phyloP scores from a whole-genome alignment of 2,329 filamentous ascomycete species.

The Amesomyces nigricolor region DNA sequence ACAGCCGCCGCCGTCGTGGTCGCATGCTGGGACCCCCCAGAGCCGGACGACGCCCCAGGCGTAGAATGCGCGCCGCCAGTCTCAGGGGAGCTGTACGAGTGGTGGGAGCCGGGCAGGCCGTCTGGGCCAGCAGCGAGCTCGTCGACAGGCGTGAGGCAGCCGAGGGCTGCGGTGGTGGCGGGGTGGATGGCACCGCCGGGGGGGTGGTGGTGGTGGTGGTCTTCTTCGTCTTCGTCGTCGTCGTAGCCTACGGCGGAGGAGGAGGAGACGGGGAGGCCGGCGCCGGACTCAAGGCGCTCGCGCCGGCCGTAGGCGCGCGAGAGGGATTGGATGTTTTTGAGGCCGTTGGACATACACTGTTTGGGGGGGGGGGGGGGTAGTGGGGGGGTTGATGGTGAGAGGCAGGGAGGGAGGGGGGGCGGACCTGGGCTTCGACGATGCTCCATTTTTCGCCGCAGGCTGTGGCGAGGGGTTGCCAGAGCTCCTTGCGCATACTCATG shows the following conservation, averaged over 20 bases:
- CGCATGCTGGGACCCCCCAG: conserved; percentile 27
- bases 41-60: conserved; percentile 33
- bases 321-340: conserved; percentile 81
- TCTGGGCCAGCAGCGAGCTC: conserved; percentile 44
- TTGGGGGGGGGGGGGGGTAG: conserved; percentile 30
- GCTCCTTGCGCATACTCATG: conserved; percentile 71
- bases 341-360: conserved; percentile 76
- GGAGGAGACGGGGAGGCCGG: conserved; percentile 58
- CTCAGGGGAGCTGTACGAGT: conserved; percentile 51
- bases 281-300: no score
- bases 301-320: no score
- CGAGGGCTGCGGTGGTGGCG: conserved; percentile 53
- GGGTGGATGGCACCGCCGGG: no score
- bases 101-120: conserved; percentile 25
- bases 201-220: no score
- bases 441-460: conserved; percentile 78
- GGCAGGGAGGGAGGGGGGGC: conserved; percentile 31
- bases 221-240: no score
- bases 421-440: conserved; percentile 58
- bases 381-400: no score
- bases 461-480: conserved; percentile 72
- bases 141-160: conserved; percentile 53
- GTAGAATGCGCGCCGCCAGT: conserved; percentile 41
- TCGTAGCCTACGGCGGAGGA: conserved; percentile 41
- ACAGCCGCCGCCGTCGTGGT: conserved; percentile 9